Percentiles rank a stretch among this genome's conserved stretches.
Conservation (phyloP, 202 grass and related monocot genomes). For the Elaeis oleifera region DNA sequence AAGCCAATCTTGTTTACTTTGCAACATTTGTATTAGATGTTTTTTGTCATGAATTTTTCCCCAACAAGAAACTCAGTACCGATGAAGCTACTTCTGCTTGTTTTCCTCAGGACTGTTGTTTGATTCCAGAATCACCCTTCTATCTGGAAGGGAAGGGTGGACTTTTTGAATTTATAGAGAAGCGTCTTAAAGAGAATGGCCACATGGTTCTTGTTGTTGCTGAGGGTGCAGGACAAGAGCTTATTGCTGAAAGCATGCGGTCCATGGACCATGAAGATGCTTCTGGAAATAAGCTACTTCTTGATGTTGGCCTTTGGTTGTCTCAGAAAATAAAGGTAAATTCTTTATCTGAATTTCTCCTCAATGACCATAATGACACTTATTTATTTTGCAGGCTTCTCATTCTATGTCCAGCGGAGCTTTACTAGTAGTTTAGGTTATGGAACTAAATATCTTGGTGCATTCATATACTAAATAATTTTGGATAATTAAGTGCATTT, state of each 20-base stretch:
- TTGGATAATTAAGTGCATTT: no score
- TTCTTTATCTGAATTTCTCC: background rate
- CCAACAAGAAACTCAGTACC: no score
- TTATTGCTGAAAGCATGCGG: constrained; percentile 68
- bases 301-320: constrained; percentile 94
- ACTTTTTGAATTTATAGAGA: constrained; percentile 75
- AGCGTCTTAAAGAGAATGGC: constrained; percentile 70
- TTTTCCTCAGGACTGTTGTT: constrained; percentile 74
- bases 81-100: constrained; percentile 1
- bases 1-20: no score
- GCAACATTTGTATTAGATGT: no score
- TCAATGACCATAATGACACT: no score
- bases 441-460: no score
- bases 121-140: constrained; percentile 92
- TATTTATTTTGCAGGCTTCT: no score
- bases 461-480: no score
- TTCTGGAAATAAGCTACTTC: constrained; percentile 92
- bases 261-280: constrained; percentile 66
- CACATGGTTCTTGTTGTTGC: constrained; percentile 98
- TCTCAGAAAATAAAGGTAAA: constrained; percentile 90
- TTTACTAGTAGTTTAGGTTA: no score
- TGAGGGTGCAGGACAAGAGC: constrained; percentile 90
- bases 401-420: no score
- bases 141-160: constrained; percentile 87
- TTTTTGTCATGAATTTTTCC: no score